Base-by-base conservation (phyloP, 2,329 filamentous ascomycete species). In the Dendryphion nanum region DNA sequence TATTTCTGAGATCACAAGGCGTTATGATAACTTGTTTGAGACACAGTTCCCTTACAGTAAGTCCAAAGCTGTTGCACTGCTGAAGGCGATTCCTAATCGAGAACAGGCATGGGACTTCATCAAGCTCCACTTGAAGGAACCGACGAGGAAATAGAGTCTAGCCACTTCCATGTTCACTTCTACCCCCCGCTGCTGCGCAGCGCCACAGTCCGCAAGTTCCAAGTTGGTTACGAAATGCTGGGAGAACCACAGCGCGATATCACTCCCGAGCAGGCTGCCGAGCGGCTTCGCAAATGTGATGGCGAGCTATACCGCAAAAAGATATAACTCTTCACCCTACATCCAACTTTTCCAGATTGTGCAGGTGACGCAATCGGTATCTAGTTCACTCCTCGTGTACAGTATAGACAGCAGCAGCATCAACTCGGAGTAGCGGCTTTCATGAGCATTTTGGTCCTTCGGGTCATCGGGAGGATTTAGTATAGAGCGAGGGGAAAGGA, bases 181-280 rank as follows among this genome's bases (percentile, higher is more conserved):
- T 97, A 96, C 65, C 93, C 93, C 29, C 93, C 93, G 10, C 75
- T 98, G 32, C 75, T 98, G 48, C 82, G 93, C 40, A 95, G 89
- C 32, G 90, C 93, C 2, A 95, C 89, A 0, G 90, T 98, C 32
- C 83, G 87, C 53, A 98, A 98, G 71, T 98, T 97, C 70, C 69
- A 97, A 36, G 93, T 98, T 21, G 93, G 93, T 47, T 97, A 95
- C 63, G 93, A 98, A 70, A 77, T 98, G 69, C 81, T 98, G 80
- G 93, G 87, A 2, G 93, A 98, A 70, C 91, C 93, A n/a, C 93
- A 98, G 69, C 80, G 93, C 42, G 93, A 98, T 63, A 97, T 98
- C 56, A 98, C 93, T 0, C 91, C 93, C 0, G 93, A 98, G 68
- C 93, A 97, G 69, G 93, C 93, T 2, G 86, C 93, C 12, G 82